Evolutionary conservation across 306 rosid species (phyloP).

Genomic region (Citrullus amarus): DNA sequence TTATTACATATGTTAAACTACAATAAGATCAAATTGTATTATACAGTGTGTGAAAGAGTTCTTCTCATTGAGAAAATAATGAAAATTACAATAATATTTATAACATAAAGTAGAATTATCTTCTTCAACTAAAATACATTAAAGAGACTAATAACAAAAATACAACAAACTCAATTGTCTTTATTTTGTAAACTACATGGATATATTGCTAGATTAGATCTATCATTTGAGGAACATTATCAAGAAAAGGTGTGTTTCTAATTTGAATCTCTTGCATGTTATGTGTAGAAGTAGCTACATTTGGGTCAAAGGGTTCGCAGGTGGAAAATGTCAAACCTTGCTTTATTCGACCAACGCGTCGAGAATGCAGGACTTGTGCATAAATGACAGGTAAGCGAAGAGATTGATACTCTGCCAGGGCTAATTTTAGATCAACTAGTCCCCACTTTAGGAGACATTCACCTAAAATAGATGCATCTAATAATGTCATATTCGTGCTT

Average conservation of each 20-base stretch:
- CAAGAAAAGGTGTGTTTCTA: slow-evolving; percentile 53
- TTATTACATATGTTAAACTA: no score
- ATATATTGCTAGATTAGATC: neutral
- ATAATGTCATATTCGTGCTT: slow-evolving; percentile 77
- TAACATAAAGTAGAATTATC: no score
- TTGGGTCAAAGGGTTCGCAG: slow-evolving; percentile 33
- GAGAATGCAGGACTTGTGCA: slow-evolving; percentile 58
- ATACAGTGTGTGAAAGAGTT: no score
- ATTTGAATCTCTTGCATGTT: slow-evolving; percentile 39
- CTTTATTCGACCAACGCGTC: slow-evolving; percentile 54
- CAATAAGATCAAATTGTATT: no score
- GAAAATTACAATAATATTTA: no score
- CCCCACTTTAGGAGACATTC: slow-evolving; percentile 68
- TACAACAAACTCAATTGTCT: no score
- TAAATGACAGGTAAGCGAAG: slow-evolving; percentile 35
- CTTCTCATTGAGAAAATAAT: no score
- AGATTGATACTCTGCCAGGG: slow-evolving; percentile 54
- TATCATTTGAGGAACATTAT: slow-evolving; percentile 29
- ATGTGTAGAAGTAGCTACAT: slow-evolving; percentile 23
- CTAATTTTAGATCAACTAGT: slow-evolving; percentile 22
- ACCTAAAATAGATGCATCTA: slow-evolving; percentile 78
- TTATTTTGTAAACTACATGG: neutral
- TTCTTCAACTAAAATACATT: no score
- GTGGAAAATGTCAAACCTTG: slow-evolving; percentile 49
- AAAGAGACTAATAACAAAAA: no score